Conservation (phyloP, 306 rosid genomes). For the Cicer arietinum region DNA sequence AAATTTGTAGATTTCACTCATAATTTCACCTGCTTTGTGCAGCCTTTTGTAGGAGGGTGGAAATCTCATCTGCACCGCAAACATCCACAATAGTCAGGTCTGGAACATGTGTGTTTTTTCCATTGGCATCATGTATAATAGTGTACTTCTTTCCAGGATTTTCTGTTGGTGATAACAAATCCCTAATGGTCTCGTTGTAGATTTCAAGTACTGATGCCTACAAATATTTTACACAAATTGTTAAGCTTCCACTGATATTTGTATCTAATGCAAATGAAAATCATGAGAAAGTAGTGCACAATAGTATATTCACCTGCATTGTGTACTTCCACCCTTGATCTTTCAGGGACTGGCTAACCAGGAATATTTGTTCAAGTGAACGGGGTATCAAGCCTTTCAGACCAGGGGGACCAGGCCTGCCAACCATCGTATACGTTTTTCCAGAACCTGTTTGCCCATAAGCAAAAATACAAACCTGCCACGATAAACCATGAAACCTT, state of each 20-base stretch:
- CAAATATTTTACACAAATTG: constrained; percentile 26
- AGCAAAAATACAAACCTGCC: constrained; percentile 94
- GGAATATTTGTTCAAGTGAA: constrained; percentile 83
- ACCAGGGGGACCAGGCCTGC: constrained; percentile 75
- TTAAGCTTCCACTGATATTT: not conserved
- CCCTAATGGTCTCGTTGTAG: constrained; percentile 89
- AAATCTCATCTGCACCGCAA: constrained; percentile 76
- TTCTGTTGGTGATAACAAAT: constrained; percentile 74
- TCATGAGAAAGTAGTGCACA: not conserved
- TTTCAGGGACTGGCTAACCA: constrained; percentile 76
- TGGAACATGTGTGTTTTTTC: constrained; percentile 82
- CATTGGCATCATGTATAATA: constrained; percentile 84
- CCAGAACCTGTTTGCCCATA: constrained; percentile 98
- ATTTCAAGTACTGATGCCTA: constrained; percentile 92
- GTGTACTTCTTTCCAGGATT: constrained; percentile 79
- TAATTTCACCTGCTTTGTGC: constrained; percentile 77
- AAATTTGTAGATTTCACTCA: constrained; percentile 6
- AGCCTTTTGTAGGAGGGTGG: constrained; percentile 85
- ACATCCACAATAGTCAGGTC: constrained; percentile 89
- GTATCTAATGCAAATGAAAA: constrained; percentile 17
- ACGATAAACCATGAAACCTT: constrained; percentile 39
- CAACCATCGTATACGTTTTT: constrained; percentile 95
- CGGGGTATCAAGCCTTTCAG: constrained; percentile 92
- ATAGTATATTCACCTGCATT: constrained; percentile 72
- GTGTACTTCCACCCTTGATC: constrained; percentile 88